Evolutionary conservation across 2,329 filamentous ascomycete species (phyloP).

Genomic region (Knufia fluminis): DNA sequence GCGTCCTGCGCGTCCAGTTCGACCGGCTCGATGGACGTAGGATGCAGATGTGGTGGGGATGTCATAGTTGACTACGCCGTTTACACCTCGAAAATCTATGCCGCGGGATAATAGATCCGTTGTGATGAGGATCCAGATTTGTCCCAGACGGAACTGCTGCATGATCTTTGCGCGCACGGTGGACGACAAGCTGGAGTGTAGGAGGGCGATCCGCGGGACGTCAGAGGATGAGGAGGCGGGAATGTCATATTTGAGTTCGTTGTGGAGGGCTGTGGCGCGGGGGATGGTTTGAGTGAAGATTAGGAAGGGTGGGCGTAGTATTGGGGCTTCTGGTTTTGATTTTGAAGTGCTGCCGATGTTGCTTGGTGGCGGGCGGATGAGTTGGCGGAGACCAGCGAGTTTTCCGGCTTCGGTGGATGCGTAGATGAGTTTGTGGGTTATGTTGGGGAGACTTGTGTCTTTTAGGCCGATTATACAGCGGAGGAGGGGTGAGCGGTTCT

Average conservation of each 20-base stretch:
- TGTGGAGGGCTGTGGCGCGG: conserved; percentile 74
- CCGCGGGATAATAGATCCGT: conserved; percentile 88
- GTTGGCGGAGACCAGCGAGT: conserved; percentile 77
- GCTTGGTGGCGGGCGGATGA: conserved; percentile 57
- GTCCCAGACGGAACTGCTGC: conserved; percentile 78
- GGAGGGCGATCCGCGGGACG: conserved; percentile 74
- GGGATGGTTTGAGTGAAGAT: conserved; percentile 96
- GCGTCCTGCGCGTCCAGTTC: conserved; percentile 80
- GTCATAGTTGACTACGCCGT: conserved; percentile 96
- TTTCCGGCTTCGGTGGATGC: conserved; percentile 91
- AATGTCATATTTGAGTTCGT: conserved; percentile 90
- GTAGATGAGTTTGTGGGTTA: conserved; percentile 80
- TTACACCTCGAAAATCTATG: conserved; percentile 89
- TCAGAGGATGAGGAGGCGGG: conserved; percentile 63
- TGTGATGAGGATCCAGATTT: conserved; percentile 94
- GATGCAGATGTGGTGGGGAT: conserved; percentile 81
- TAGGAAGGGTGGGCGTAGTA: conserved; percentile 76
- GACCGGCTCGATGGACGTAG: conserved; percentile 87
- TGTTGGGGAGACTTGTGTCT: conserved; percentile 87
- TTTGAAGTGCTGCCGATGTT: conserved; percentile 38
- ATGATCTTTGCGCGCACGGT: conserved; percentile 69
- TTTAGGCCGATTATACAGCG: conserved; percentile 92
- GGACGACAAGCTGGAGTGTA: conserved; percentile 79
- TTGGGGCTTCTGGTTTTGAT: conserved; percentile 41
- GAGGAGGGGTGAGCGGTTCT: conserved; percentile 48